Percentiles rank a stretch among this genome's conserved stretches.
phyloP scores from a whole-genome alignment of 2,329 filamentous ascomycete genomes.

The Chaetomium globosum region DNA sequence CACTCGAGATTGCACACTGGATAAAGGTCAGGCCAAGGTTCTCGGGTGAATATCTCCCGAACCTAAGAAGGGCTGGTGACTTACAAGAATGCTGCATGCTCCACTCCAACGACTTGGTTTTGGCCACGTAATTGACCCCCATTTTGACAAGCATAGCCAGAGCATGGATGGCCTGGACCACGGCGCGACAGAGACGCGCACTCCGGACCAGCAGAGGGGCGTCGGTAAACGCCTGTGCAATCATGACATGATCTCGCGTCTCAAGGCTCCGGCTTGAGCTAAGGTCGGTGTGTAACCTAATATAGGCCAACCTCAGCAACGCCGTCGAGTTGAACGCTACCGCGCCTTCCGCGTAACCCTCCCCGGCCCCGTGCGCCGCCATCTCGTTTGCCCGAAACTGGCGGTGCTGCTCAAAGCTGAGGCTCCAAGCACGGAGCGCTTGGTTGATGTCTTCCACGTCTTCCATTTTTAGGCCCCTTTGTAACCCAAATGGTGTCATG shows the following conservation, averaged over 20 bases:
- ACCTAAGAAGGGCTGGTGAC: conserved; percentile 36
- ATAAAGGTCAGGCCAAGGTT: conserved; percentile 1
- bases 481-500: conserved; percentile 53
- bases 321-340: conserved; percentile 69
- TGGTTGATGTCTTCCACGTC: conserved; percentile 61
- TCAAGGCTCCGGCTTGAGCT: conserved; percentile 65
- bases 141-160: conserved; percentile 67
- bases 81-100: conserved; percentile 64
- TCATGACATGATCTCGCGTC: conserved; percentile 63
- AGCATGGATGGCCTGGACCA: conserved; percentile 69
- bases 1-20: conserved; percentile 65
- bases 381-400: conserved; percentile 54
- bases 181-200: conserved; percentile 62
- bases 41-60: background rate
- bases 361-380: conserved; percentile 49
- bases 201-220: conserved; percentile 62
- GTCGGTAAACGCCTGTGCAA: conserved; percentile 62
- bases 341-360: conserved; percentile 59
- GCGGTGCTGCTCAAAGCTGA: conserved; percentile 59
- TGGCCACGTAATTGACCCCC: conserved; percentile 64
- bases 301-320: conserved; percentile 62
- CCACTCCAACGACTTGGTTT: conserved; percentile 64
- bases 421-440: conserved; percentile 61
- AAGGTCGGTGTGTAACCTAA: conserved; percentile 67
- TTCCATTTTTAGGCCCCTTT: conserved; percentile 55